Percentiles rank a stretch among this genome's conserved stretches.
Evolutionary conservation across 2,329 filamentous ascomycete species (phyloP).

Genomic region (Colletotrichum echinochloae): DNA sequence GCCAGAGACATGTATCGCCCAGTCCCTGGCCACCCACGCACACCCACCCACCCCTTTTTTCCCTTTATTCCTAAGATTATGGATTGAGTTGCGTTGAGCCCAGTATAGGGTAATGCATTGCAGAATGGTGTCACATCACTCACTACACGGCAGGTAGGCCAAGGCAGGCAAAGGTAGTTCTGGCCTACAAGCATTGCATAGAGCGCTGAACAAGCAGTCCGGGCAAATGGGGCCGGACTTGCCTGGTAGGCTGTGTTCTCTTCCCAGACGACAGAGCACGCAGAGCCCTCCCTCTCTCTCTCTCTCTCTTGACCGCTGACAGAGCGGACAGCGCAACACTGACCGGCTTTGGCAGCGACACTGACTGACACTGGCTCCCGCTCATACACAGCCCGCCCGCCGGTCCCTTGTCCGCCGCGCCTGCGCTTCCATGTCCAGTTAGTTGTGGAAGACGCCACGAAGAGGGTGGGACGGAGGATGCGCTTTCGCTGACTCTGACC

Average conservation of each 20-base stretch:
- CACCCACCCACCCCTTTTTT: neutral
- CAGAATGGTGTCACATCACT: conserved; percentile 1
- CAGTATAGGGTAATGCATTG: conserved; percentile 19
- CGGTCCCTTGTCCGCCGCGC: conserved; percentile 26
- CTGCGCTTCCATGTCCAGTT: conserved; percentile 1
- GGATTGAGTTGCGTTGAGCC: conserved; percentile 30
- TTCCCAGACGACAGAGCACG: conserved; percentile 8
- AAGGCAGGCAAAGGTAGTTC: neutral
- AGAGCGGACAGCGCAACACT: conserved; percentile 19
- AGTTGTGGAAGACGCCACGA: neutral
- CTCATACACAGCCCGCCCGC: conserved; percentile 20
- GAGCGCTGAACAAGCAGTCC: conserved; percentile 5
- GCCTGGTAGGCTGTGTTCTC: neutral
- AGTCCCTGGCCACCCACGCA: neutral
- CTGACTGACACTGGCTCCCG: conserved; percentile 37
- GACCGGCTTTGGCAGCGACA: conserved; percentile 28
- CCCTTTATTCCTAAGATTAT: conserved; percentile 4
- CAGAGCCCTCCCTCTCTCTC: conserved; percentile 3
- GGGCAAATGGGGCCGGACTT: neutral
- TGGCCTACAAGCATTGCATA: neutral
- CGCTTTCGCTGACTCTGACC: conserved; percentile 1
- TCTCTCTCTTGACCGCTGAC: neutral
- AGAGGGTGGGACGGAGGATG: neutral
- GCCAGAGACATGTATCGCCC: conserved; percentile 8
- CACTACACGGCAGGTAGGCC: neutral